Percentiles rank a stretch among this genome's conserved stretches.
Evolutionary conservation across 352 stramenopile genomes (phyloP).

Genomic region (Pythium myriotylum): DNA sequence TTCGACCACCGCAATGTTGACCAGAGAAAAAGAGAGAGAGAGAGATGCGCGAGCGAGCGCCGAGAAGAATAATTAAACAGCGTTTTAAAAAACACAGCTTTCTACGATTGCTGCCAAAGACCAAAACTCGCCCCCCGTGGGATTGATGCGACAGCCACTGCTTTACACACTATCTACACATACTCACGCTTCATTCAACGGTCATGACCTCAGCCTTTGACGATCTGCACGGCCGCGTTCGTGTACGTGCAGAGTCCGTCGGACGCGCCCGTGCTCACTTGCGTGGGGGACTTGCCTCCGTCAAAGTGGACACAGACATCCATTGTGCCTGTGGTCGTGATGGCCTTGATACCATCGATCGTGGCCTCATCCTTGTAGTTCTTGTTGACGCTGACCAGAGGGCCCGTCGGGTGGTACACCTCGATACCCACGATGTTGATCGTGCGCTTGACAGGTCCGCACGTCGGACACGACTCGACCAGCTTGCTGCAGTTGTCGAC

Average conservation of each 20-base stretch:
- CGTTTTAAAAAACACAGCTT: not conserved
- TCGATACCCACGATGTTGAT: conserved; percentile 53
- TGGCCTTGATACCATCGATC: conserved; percentile 45
- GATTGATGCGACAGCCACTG: too few species aligned
- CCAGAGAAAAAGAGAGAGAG: not conserved
- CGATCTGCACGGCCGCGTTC: conserved; percentile 17
- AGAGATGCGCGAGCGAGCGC: not conserved
- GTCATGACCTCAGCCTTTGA: conserved; percentile 10
- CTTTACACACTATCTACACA: too few species aligned
- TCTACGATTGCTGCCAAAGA: not conserved
- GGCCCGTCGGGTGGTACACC: conserved; percentile 49
- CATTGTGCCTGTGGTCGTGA: conserved; percentile 27
- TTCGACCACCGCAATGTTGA: too few species aligned
- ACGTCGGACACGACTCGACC: conserved; percentile 66
- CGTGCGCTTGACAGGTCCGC: conserved; percentile 58
- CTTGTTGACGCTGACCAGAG: conserved; percentile 66
- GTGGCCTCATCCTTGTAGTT: conserved; percentile 73
- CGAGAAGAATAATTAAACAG: not conserved
- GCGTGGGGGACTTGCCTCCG: conserved; percentile 26
- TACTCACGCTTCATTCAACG: too few species aligned
- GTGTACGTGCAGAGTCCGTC: conserved; percentile 14
- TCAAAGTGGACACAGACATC: conserved; percentile 33
- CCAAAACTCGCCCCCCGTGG: not conserved
- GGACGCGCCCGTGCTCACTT: conserved; percentile 13
- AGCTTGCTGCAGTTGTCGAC: conserved; percentile 48